Base-by-base conservation (phyloP, 345 rosid species). In the Eucalyptus paniculata region DNA sequence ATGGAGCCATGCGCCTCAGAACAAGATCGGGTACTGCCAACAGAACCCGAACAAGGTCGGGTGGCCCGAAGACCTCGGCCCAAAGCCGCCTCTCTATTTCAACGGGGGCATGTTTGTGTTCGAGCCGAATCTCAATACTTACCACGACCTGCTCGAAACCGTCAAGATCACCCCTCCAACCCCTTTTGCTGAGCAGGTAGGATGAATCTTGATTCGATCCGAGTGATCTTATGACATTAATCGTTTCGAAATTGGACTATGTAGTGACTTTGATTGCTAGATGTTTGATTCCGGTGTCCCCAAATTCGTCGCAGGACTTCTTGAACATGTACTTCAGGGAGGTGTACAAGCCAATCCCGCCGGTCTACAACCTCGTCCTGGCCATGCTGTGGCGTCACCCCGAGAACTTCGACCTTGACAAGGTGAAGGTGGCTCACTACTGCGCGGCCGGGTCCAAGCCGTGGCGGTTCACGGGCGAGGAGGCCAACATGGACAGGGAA, bases 371-470 rank as follows among this genome's bases (percentile, higher is more conserved):
- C 89, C 94, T 94, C 14, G 93, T 92, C 8, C 65, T 92, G 85
- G 96, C 96, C 50, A 91, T 93, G 93, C 90, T 94, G 51, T 94
- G 96, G 96, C 93, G 93, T 50, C 96, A 94, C 60, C 96, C 94
- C 3, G 94, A 94, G 89, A 94, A 93, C 65, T 50, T 93, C 2
- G 90, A 91, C 67, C 85, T 93, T 6, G 92, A 90, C 21, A 56
- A 92, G 82, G 92, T 92, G 9, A 92, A 94, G 90, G 96, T 93
- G 42, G 94, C 90, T 50, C 96, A 93, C 56, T 93, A 93, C 58
- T 93, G 94, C 87, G 94, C 95, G 5, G 95, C 91, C 86, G 94
- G 96, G 44, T 91, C 94, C 9, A 94, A 94, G 92, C 96, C 96
- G 19, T 93, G 96, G 96, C 92, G 94, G 91, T 94, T 89, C 50